Conservation (phyloP, 257 asterid genomes). For the Plantago major region DNA sequence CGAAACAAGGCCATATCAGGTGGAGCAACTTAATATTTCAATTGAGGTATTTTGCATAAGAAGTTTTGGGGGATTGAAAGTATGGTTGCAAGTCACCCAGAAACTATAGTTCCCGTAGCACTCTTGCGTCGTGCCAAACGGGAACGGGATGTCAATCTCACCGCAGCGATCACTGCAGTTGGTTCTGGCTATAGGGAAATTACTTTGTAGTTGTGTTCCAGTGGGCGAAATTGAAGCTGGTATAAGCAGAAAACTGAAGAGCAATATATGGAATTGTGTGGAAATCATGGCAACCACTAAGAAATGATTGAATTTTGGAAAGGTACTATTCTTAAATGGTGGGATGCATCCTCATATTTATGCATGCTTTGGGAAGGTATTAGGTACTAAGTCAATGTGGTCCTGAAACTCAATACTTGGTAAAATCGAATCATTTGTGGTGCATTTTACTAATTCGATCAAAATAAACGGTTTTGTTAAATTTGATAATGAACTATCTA, state of each 20-base stretch:
- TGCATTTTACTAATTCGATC: too few species aligned
- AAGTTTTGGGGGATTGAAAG: conserved; percentile 11
- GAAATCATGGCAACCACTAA: neutral
- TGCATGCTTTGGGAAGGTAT: too few species aligned
- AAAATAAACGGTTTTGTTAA: too few species aligned
- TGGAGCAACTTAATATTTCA: conserved; percentile 11
- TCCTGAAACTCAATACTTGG: too few species aligned
- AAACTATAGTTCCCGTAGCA: conserved; percentile 10
- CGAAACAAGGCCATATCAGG: too few species aligned
- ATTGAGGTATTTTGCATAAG: neutral
- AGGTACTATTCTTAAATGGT: too few species aligned
- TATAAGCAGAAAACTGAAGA: neutral
- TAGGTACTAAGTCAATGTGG: too few species aligned
- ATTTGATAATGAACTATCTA: too few species aligned
- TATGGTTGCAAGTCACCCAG: conserved; percentile 12
- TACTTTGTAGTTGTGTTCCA: too few species aligned
- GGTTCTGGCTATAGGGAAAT: conserved; percentile 21
- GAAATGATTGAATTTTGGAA: neutral
- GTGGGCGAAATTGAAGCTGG: neutral
- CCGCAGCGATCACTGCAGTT: conserved; percentile 21
- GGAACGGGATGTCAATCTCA: conserved; percentile 23
- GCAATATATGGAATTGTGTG: neutral
- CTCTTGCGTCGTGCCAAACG: conserved; percentile 21
- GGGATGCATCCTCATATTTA: too few species aligned
- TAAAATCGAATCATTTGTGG: too few species aligned